Evolutionary conservation across 2,329 filamentous ascomycete species (phyloP).

Genomic region (Stachybotrys chartarum): DNA sequence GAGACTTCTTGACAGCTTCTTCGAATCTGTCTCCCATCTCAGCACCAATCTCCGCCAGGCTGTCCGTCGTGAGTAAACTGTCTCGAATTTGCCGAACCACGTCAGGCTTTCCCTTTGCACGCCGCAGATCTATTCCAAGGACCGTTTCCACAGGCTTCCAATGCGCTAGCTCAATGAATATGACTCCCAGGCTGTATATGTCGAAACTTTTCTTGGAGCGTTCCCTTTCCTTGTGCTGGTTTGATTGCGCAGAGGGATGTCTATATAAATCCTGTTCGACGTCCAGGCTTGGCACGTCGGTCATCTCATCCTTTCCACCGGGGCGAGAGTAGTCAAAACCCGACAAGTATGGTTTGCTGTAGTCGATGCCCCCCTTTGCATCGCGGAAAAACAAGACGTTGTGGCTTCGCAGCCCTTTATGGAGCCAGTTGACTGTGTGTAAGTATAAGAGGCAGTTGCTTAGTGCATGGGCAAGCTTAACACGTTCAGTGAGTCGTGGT

Average conservation of each 20-base stretch:
- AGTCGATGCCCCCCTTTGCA: slow-evolving; percentile 23
- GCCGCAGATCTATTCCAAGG: slow-evolving; percentile 28
- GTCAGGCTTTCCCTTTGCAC: slow-evolving; percentile 26
- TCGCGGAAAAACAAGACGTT: slow-evolving; percentile 45
- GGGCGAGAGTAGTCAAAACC: slow-evolving; percentile 50
- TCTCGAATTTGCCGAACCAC: slow-evolving; percentile 26
- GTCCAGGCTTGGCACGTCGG: slow-evolving; percentile 38
- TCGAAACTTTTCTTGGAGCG: slow-evolving; percentile 43
- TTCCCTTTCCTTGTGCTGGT: slow-evolving; percentile 19
- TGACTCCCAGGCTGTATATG: slow-evolving; percentile 43
- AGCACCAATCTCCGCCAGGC: slow-evolving; percentile 25
- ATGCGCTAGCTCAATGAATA: slow-evolving; percentile 46
- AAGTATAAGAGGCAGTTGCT: slow-evolving; percentile 47
- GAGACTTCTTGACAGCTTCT: slow-evolving; percentile 26
- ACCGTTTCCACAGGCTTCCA: slow-evolving; percentile 40
- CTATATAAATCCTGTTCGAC: slow-evolving; percentile 41
- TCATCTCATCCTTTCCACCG: slow-evolving; percentile 40
- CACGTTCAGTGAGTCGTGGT: slow-evolving; percentile 43
- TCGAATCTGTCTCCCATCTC: slow-evolving; percentile 33
- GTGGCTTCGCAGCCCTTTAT: slow-evolving; percentile 48
- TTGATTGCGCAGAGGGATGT: slow-evolving; percentile 35
- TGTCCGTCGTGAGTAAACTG: slow-evolving; percentile 19
- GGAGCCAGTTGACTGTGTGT: slow-evolving; percentile 49
- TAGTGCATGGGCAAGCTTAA: slow-evolving; percentile 43
- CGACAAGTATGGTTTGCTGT: slow-evolving; percentile 35